Percentiles rank a stretch among this genome's conserved stretches.
Conservation (phyloP, 108 stramenopile genomes). For the Pseudonitzschia pungens region DNA sequence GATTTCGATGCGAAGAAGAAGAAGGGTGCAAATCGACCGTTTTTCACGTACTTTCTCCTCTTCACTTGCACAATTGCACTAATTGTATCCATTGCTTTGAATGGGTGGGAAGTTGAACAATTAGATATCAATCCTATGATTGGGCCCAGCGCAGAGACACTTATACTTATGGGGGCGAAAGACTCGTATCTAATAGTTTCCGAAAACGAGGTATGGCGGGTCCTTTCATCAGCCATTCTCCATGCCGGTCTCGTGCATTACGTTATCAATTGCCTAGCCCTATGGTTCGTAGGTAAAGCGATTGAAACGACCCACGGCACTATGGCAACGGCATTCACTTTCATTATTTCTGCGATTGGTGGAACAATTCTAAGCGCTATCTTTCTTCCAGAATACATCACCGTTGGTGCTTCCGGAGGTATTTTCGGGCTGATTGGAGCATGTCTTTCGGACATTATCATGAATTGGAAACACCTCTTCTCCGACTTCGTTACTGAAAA, state of each 20-base stretch:
- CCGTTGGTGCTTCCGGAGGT: conserved; percentile 91
- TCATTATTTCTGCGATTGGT: conserved; percentile 77
- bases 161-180: conserved; percentile 88
- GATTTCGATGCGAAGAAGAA: conserved; percentile 76
- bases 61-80: conserved; percentile 65
- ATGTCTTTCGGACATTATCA: conserved; percentile 86
- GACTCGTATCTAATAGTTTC: conserved; percentile 86
- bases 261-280: conserved; percentile 86
- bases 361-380: conserved; percentile 88
- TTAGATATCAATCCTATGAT: conserved; percentile 80
- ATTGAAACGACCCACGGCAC: conserved; percentile 88
- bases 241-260: conserved; percentile 97
- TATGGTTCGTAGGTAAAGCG: conserved; percentile 89
- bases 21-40: conserved; percentile 64
- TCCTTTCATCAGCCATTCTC: conserved; percentile 86
- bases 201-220: conserved; percentile 74
- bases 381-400: conserved; percentile 88
- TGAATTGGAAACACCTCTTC: conserved; percentile 91
- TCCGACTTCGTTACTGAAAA: conserved; percentile 70
- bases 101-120: conserved; percentile 85
- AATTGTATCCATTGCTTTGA: conserved; percentile 70
- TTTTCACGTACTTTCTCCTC: conserved; percentile 70
- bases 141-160: conserved; percentile 84
- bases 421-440: conserved; percentile 94
- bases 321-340: conserved; percentile 59